Percentiles rank a stretch among this genome's conserved stretches.
Evolutionary conservation across 2,329 filamentous ascomycete species (phyloP).

Genomic region (Phyllosticta ampelicida): DNA sequence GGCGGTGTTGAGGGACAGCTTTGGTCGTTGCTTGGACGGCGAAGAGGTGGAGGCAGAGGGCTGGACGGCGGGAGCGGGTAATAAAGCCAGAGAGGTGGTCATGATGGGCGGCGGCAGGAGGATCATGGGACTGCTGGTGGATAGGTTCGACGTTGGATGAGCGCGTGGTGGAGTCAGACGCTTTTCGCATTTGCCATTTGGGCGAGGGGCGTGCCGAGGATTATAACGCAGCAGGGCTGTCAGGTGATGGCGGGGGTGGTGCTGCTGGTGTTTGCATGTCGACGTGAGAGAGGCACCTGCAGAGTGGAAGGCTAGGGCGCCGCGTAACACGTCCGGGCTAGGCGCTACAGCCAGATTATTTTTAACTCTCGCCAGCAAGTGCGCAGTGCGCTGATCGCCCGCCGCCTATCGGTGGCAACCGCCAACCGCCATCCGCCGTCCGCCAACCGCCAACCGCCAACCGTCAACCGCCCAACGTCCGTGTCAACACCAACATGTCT

Average conservation of each 20-base stretch:
- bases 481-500: not conserved
- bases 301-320: not conserved
- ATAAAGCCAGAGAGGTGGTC: slow-evolving; percentile 37
- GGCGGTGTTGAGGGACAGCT: slow-evolving; percentile 50
- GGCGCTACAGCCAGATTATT: not conserved
- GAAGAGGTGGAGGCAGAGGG: slow-evolving; percentile 13
- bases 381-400: not conserved
- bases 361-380: not conserved
- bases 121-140: slow-evolving; percentile 18
- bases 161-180: not conserved
- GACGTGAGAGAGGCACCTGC: not conserved
- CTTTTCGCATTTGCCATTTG: no score
- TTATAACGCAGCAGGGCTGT: slow-evolving; percentile 3
- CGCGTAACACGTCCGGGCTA: not conserved
- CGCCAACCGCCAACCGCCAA: no score
- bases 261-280: not conserved
- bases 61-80: slow-evolving; percentile 17
- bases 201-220: not conserved
- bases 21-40: slow-evolving; percentile 38
- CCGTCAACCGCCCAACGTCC: not conserved
- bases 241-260: slow-evolving; percentile 5
- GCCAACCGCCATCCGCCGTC: not conserved
- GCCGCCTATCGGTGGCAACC: not conserved
- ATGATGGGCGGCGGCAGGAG: slow-evolving; percentile 22
- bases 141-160: slow-evolving; percentile 11